phyloP scores from a whole-genome alignment of 2,329 filamentous ascomycete genomes.

The Cylindrodendrum hubeiense region DNA sequence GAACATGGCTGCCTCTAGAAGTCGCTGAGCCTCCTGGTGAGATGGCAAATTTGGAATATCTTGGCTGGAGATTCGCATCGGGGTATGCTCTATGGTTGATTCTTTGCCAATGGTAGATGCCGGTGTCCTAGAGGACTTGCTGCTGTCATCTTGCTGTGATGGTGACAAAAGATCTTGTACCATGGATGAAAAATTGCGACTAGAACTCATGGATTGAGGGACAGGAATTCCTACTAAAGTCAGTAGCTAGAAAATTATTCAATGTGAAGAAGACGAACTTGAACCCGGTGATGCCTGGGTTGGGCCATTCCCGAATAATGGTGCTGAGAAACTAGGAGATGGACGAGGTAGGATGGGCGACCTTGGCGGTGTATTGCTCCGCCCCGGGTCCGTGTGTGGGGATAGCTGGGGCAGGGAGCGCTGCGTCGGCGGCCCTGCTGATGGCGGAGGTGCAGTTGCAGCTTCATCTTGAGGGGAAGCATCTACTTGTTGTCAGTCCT shows the following conservation, averaged over 20 bases:
- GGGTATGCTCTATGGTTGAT: conserved; percentile 24
- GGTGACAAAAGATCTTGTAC: conserved; percentile 41
- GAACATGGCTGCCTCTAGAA: conserved; percentile 40
- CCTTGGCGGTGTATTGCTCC: conserved; percentile 29
- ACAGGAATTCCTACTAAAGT: conserved; percentile 37
- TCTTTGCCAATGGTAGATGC: conserved; percentile 33
- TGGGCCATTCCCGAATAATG: conserved; percentile 20
- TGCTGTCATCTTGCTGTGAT: conserved; percentile 27
- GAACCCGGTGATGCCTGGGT: conserved; percentile 38
- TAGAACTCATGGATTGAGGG: conserved; percentile 41
- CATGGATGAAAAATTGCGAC: conserved; percentile 41
- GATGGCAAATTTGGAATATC: conserved; percentile 41
- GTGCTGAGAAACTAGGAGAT: conserved; percentile 42
- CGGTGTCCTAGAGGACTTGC: conserved; percentile 36
- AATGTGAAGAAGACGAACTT: conserved; percentile 23
- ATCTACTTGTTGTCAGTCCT: conserved; percentile 24
- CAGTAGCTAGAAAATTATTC: fast-evolving
- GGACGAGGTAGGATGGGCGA: conserved; percentile 40
- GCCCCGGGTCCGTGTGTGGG: conserved; percentile 32
- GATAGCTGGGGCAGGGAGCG: conserved; percentile 35
- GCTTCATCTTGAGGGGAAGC: conserved; percentile 4
- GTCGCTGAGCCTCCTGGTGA: conserved; percentile 37
- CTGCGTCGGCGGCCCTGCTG: conserved; percentile 24
- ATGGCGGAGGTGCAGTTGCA: conserved; percentile 13
- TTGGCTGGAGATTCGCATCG: conserved; percentile 38